These are phyloP conservation scores for Chalciporus sp. DNA, from an alignment of 1,284 basidiomycete genomes.

Conservation along the genomic window DNA sequence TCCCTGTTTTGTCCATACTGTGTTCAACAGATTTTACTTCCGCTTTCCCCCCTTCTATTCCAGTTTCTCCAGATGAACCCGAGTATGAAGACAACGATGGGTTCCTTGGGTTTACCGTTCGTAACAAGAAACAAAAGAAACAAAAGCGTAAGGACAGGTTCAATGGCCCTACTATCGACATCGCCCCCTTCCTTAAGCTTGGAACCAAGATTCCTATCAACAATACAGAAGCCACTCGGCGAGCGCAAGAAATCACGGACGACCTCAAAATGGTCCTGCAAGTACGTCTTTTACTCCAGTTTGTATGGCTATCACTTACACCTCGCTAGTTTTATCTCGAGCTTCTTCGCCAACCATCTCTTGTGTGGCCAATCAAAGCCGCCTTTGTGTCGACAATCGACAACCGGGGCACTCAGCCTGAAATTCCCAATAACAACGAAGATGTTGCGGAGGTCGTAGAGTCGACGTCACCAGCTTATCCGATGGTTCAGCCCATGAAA, in stretches of 20 bases:
- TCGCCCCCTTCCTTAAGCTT: slow-evolving; percentile 29
- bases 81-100: slow-evolving; percentile 8
- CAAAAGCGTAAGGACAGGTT: slow-evolving; percentile 14
- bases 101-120: neutral
- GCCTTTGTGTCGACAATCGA: slow-evolving; percentile 11
- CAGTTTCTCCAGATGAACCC: neutral
- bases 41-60: neutral
- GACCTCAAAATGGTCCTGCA: slow-evolving; percentile 32
- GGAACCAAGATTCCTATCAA: slow-evolving; percentile 29
- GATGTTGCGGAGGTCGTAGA: slow-evolving; percentile 1
- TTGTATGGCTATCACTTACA: neutral
- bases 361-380: slow-evolving; percentile 16
- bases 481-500: slow-evolving; percentile 51
- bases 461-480: slow-evolving; percentile 36
- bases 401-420: neutral
- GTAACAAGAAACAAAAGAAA: slow-evolving; percentile 24
- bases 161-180: slow-evolving; percentile 20
- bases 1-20: slow-evolving; percentile 20
- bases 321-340: slow-evolving; percentile 26
- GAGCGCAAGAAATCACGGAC: slow-evolving; percentile 22
- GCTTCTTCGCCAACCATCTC: slow-evolving; percentile 18
- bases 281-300: slow-evolving; percentile 21
- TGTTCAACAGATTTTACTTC: slow-evolving; percentile 15
- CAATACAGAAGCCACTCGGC: slow-evolving; percentile 20
- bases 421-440: neutral